Evolutionary conservation across 2,329 filamentous ascomycete genomes (phyloP), one percentile per base, ranked within the genome.

Genomic region (Pseudophaeomoniella oleicola): DNA sequence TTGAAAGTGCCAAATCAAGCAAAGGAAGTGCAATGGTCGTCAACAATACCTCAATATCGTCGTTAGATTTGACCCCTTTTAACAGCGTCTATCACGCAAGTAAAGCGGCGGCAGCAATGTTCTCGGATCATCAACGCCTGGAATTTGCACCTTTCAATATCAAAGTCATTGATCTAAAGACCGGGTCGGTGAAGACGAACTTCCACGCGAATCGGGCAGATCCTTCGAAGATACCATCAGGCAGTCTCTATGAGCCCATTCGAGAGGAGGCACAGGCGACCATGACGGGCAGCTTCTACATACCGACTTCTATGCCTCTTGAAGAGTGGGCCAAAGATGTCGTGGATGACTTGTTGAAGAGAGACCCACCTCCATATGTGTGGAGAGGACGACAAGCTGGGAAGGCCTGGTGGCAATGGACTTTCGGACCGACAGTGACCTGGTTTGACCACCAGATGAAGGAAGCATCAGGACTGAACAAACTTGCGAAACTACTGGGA

Each of bases 41-140:
- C 3, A 54, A 54, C 40, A 44, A 48, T 16, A 46, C 39, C 4
- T 54, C 51, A 2, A 35, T 51, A 27, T 46, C 41, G 1, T 15
- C 16, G 4, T 13, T 17, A n/a, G 19, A 13, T 69, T 90, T 14
- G 78, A 81, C 12, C 60, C 58, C 58, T 2, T 59, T 47, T 32
- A 48, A 53, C 16, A 47, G 45, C 18, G 37, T 51, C 32, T 59
- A 58, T 33, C 49, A 40, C 16, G 51, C 46, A 19, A 56, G 65
- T 22, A 75, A 76, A 50, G 72, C 70, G 0, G 71, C 72, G 2
- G 47, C 75, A 15, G 68, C 74, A 47, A 58, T 61, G 1, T 74
- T 71, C 49, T 67, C 63, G 38, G 63, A 75, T 39, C 70, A 66
- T 1, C 50, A 57, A 29, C 51, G 54, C 5, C 38, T 55, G n/a